Base-by-base conservation (phyloP, 1,139 yeast genomes). In the Hanseniaspora gamundiae region DNA sequence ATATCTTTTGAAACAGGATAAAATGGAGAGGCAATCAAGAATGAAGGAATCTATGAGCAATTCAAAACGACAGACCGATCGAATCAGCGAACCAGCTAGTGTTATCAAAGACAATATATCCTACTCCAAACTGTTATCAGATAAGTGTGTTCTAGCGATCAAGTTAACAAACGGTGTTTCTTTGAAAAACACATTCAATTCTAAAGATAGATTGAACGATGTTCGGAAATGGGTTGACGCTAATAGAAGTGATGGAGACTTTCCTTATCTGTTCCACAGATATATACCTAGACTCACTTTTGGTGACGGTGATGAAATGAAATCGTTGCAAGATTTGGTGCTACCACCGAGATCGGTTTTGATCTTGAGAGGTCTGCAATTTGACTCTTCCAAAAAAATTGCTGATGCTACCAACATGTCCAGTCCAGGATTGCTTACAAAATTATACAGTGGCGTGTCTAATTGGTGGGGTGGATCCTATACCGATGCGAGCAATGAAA, bases 261-360 rank as follows among this genome's bases (percentile, higher is more conserved):
- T 58, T 2, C 74, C 76, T 1, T 74, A 68, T 51, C 59, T 66
- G 7, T 72, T 74, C 52, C 69, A 68, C 48, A 66, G 73, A 51
- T 66, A 66, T 27, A 61, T 70, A 29, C 74, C 74, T n/a, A 62
- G 70, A 28, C 51, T 55, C 14, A 62, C 68, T 1, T 73, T 69
- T 49, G 63, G 70, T 2, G 74, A 70, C 13, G 66, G 69, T 8
- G 80, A 79, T 44, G 87, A 80, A 54, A 66, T 68, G 45, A 57
- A 57, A 42, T 59, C 73, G 3, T 64, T 82, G 39, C 56, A 53
- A 21, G 69, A 65, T 4, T 64, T 82, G 42, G 74, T 70, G 8
- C 64, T 82, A 45, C 63, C 70, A 13, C 91, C 93, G 1, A 66
- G 88, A 43, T 76, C 86, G 13, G 83, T 80, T 0, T 60, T 82